Percentiles rank a stretch among this genome's conserved stretches.
These are phyloP conservation scores for Saccharomycopsis malanga DNA, from an alignment of 805 yeast genomes.

Conservation along the genomic window DNA sequence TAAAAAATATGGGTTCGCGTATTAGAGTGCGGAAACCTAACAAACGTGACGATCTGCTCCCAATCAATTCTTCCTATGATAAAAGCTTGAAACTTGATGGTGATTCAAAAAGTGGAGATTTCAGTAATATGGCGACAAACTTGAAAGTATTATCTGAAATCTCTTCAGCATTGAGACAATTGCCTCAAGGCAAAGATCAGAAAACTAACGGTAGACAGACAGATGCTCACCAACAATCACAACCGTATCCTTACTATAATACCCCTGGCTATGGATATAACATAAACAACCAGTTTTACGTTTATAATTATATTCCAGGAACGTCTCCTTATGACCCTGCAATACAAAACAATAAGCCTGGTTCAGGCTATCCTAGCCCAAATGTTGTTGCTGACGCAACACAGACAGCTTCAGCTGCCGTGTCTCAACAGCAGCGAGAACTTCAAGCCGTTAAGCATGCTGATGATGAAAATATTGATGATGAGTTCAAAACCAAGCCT, in stretches of 20 bases:
- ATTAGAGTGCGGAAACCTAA: constrained; percentile 28
- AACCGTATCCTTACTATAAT: neutral
- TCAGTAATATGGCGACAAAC: constrained; percentile 6
- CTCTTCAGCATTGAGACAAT: constrained; percentile 8
- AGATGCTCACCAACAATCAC: neutral
- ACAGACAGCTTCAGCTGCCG: constrained; percentile 17
- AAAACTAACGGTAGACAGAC: neutral
- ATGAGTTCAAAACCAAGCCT: constrained; percentile 13
- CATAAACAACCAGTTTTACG: constrained; percentile 4
- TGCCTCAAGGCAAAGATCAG: neutral
- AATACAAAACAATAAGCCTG: too few species aligned
- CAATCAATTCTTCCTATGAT: too few species aligned
- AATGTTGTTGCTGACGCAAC: constrained; percentile 11
- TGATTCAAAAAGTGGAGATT: neutral
- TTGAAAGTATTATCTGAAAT: constrained; percentile 17
- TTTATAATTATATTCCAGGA: neutral
- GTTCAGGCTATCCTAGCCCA: constrained; percentile 3
- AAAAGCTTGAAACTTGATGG: neutral
- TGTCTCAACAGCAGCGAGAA: constrained; percentile 8
- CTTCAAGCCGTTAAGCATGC: neutral
- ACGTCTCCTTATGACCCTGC: too few species aligned
- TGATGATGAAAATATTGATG: constrained; percentile 17
- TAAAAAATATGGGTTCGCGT: constrained; percentile 19
- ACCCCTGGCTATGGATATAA: neutral
- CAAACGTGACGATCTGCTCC: constrained; percentile 31